Percentiles rank a stretch among this genome's conserved stretches.
Conservation (phyloP, 305 asterid genomes). For the Striga hermonthica region DNA sequence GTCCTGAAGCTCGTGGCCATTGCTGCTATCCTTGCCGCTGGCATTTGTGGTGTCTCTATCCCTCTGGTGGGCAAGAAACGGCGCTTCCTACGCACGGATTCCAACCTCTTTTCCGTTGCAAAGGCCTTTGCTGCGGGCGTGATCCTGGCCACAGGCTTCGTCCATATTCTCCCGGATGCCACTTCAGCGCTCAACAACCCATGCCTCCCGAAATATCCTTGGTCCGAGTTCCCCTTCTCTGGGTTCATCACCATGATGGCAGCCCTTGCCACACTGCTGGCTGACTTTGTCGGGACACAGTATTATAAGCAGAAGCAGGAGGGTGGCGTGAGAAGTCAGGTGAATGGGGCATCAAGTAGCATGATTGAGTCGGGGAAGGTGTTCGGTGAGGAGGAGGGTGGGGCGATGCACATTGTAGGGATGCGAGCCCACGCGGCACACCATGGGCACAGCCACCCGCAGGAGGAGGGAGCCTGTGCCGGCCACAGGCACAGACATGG, state of each 20-base stretch:
- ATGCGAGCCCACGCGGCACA: slow-evolving; percentile 88
- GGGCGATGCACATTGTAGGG: slow-evolving; percentile 89
- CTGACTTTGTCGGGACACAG: slow-evolving; percentile 90
- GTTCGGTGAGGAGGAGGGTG: slow-evolving; percentile 90
- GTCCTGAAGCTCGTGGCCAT: slow-evolving; percentile 73
- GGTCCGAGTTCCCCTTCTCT: slow-evolving; percentile 85
- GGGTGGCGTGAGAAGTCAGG: slow-evolving; percentile 30
- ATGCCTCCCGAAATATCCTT: slow-evolving; percentile 68
- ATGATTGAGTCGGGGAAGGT: slow-evolving; percentile 34
- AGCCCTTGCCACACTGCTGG: slow-evolving; percentile 69
- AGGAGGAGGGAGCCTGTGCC: slow-evolving; percentile 61
- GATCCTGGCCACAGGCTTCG: slow-evolving; percentile 95
- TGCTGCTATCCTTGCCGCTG: slow-evolving; percentile 64
- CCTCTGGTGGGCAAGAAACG: slow-evolving; percentile 81
- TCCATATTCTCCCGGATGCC: slow-evolving; percentile 90
- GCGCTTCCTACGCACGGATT: slow-evolving; percentile 64
- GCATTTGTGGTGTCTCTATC: slow-evolving; percentile 76
- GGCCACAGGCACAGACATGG: slow-evolving; percentile 61
- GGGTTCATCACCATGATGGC: slow-evolving; percentile 96
- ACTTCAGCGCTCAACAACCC: slow-evolving; percentile 53
- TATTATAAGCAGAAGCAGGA: slow-evolving; percentile 80
- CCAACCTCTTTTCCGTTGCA: slow-evolving; percentile 72
- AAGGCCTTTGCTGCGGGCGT: slow-evolving; percentile 97
- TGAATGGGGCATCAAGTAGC: slow-evolving; percentile 39
- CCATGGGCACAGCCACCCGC: slow-evolving; percentile 76